These are phyloP conservation scores for Mortierella sp. DNA, from an alignment of 371 early-diverging fungal species.

Conservation along the genomic window DNA sequence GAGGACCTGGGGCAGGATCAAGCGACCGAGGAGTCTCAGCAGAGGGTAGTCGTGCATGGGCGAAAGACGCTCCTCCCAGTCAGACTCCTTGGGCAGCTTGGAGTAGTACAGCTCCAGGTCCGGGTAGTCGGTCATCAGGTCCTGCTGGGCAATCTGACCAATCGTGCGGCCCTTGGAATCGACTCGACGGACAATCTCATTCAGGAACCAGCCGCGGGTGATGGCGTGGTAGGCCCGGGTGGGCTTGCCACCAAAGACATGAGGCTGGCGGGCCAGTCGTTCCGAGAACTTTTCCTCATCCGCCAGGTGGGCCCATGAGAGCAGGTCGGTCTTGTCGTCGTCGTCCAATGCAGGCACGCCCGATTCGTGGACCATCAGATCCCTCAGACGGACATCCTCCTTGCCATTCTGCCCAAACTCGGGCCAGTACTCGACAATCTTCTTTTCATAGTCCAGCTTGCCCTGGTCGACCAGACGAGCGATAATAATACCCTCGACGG, in stretches of 20 bases:
- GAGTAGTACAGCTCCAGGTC: constrained; percentile 71
- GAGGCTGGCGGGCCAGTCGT: constrained; percentile 70
- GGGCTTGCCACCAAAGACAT: constrained; percentile 68
- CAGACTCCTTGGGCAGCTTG: constrained; percentile 53
- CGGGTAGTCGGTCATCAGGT: constrained; percentile 58
- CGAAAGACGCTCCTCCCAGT: constrained; percentile 61
- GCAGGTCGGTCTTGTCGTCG: constrained; percentile 25
- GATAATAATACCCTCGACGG: constrained; percentile 70
- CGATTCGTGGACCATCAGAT: constrained; percentile 74
- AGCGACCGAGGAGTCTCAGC: constrained; percentile 57
- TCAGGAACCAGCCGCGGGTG: constrained; percentile 80
- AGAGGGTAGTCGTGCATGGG: constrained; percentile 61
- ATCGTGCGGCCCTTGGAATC: constrained; percentile 69
- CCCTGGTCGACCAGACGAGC: constrained; percentile 74
- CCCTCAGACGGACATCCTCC: constrained; percentile 74
- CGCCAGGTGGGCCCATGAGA: constrained; percentile 52
- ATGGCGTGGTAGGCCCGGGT: constrained; percentile 74
- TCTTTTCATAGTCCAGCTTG: constrained; percentile 65
- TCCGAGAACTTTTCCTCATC: constrained; percentile 57
- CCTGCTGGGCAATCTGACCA: constrained; percentile 68
- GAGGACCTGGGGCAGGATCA: constrained; percentile 60
- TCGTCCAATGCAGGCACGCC: constrained; percentile 73
- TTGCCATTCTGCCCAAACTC: constrained; percentile 83
- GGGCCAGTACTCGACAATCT: constrained; percentile 79
- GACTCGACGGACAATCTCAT: constrained; percentile 76